phyloP scores from a whole-genome alignment of 306 rosid species.

The Sindora glabra region DNA sequence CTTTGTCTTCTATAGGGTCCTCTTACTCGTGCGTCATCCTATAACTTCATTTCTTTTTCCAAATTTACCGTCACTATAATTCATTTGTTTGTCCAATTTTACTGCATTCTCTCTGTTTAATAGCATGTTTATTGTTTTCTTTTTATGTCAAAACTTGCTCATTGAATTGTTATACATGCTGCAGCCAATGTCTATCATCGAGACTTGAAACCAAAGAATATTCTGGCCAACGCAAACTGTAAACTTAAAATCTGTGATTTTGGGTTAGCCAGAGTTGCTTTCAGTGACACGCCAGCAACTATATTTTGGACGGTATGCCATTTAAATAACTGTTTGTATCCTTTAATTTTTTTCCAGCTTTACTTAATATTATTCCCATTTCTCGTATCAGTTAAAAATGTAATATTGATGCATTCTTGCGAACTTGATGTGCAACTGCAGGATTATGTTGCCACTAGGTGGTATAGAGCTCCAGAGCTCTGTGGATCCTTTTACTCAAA shows the following conservation, averaged over 20 bases:
- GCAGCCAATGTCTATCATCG: conserved; percentile 96
- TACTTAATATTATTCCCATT: background rate
- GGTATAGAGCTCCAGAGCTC: conserved; percentile 99
- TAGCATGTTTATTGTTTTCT: no score
- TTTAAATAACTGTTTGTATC: background rate
- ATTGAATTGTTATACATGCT: background rate
- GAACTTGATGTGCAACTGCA: conserved; percentile 21
- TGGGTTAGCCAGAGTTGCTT: conserved; percentile 96
- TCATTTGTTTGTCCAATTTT: no score
- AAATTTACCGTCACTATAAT: no score
- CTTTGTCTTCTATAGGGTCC: no score
- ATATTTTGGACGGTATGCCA: conserved; percentile 89
- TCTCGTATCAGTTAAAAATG: background rate
- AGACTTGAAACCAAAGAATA: conserved; percentile 93
- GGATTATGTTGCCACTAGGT: conserved; percentile 99
- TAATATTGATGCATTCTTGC: background rate
- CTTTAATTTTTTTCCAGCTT: background rate
- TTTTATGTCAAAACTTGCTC: no score
- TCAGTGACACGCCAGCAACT: conserved; percentile 86
- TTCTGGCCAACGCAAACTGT: conserved; percentile 94
- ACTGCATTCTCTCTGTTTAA: background rate
- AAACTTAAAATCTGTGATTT: conserved; percentile 95
- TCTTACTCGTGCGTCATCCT: no score
- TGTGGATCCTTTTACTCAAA: conserved; percentile 95
- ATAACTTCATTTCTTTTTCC: no score